Evolutionary conservation across 1,284 basidiomycete species (phyloP).

Genomic region (Mycena sp.): DNA sequence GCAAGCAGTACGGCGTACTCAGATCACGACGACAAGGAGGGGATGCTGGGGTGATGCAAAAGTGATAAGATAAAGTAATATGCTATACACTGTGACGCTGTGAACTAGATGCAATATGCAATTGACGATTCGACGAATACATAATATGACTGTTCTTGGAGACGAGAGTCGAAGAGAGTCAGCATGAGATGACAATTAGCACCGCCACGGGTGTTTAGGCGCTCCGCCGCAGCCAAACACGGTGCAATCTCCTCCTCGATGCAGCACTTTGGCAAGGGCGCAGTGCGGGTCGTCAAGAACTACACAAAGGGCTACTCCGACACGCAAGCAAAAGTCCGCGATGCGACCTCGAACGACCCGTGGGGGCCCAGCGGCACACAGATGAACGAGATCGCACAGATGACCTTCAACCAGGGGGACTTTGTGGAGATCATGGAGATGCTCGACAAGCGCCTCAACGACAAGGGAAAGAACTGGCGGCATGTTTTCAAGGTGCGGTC

Average conservation of each 20-base stretch:
- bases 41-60: slow-evolving; percentile 19
- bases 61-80: no score
- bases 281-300: slow-evolving; percentile 90
- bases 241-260: slow-evolving; percentile 40
- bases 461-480: slow-evolving; percentile 99
- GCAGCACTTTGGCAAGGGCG: slow-evolving; percentile 82
- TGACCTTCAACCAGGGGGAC: slow-evolving; percentile 98
- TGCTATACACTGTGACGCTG: no score
- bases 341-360: slow-evolving; percentile 99
- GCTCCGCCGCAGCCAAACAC: no score
- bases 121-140: no score
- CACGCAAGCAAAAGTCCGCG: slow-evolving; percentile 93
- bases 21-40: slow-evolving; percentile 31
- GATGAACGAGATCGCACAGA: slow-evolving; percentile 99
- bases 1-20: slow-evolving; percentile 32
- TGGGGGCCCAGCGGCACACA: slow-evolving; percentile 98
- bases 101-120: no score
- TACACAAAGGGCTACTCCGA: slow-evolving; percentile 97
- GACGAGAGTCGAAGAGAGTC: no score
- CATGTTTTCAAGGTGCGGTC: slow-evolving; percentile 98
- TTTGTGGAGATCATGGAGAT: slow-evolving; percentile 99
- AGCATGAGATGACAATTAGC: no score
- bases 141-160: no score
- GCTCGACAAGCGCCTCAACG: slow-evolving; percentile 98
- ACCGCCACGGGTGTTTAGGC: neutral